Base-by-base conservation (phyloP, 306 rosid genomes). In the Luffa acutangula region DNA sequence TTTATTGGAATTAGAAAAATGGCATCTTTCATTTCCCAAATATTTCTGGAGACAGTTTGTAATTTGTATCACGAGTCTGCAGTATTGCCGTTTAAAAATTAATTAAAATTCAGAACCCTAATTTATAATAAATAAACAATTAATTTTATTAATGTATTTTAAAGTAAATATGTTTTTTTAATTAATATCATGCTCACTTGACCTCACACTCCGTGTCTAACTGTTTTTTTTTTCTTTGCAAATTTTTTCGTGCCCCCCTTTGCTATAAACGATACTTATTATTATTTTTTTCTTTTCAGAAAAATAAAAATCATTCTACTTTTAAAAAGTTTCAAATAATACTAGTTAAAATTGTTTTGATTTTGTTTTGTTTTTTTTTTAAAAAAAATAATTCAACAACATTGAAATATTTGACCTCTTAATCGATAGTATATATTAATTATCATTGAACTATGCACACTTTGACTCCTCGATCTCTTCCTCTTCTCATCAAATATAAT, bases 11-110 rank as follows among this genome's bases (percentile, higher is more conserved):
- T 4, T 18, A 42, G 33, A 42, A 67, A 42, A 43, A 67, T 42
- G 52, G 51, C 15, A 67, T 67, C 52, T 67, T 41, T 9, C 52
- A 67, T 67, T 64, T 67, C 75, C 75, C 75, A 67, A 42, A 67
- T 67, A 42, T 67, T 39, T 18, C 2, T 42, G 15, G 48, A 36
- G 48, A n/a, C 75, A 69, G 34, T 42, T 43, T 42, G 75, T 4
- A 69, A 17, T 42, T 43, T 42, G 75, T 4, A 42, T 69, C 75
- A 67, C 52, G 53, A 67, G 75, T 67, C 75, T 67, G 52, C 75
- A n/a, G 1, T 9, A 36, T 66, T 66, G 49, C 73, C 6, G 3
- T 39, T 18, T 65, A 15, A 37, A 13, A 4, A 31, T 11, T 33
- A 4, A 37, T 11, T 62, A 4, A 37, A 34, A 15, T 31, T 13